Evolutionary conservation across 352 stramenopile species (phyloP).

Genomic region (Globisporangium cylindrosporum): DNA sequence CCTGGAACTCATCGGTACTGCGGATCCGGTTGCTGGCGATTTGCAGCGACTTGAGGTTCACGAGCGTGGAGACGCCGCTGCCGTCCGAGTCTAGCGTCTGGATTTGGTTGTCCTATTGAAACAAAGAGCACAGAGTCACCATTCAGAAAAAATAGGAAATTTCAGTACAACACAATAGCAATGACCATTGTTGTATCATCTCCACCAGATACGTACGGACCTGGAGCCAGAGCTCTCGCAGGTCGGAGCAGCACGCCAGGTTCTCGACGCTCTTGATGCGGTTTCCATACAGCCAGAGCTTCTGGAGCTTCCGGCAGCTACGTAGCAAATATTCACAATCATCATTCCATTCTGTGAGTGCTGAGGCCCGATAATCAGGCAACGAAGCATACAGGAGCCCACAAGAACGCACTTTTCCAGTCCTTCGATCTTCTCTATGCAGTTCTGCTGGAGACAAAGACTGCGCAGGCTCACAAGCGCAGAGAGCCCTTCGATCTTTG

Average conservation of each 20-base stretch:
- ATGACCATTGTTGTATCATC: neutral
- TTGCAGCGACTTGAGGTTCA: conserved; percentile 67
- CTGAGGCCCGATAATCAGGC: neutral
- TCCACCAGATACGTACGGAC: conserved; percentile 10
- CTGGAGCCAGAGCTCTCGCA: conserved; percentile 85
- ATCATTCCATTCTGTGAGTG: neutral
- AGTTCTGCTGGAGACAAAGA: conserved; percentile 83
- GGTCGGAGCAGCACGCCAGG: conserved; percentile 54
- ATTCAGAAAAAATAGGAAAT: neutral
- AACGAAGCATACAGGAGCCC: neutral
- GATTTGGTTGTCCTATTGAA: conserved; percentile 63
- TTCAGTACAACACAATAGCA: neutral
- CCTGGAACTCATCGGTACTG: conserved; percentile 64
- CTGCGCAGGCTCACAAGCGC: conserved; percentile 58
- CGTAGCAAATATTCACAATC: neutral
- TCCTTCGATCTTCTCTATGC: conserved; percentile 73
- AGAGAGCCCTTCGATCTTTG: conserved; percentile 45
- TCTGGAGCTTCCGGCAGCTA: conserved; percentile 63
- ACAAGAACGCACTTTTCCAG: conserved; percentile 39
- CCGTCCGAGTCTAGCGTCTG: conserved; percentile 27
- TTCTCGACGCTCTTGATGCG: conserved; percentile 57
- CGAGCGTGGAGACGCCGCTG: conserved; percentile 53
- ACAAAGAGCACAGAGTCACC: neutral
- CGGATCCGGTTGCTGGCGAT: conserved; percentile 76
- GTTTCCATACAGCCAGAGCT: conserved; percentile 82